A percentile compares a stretch with the other conserved stretches of the same genome.
Conservation (phyloP, 208 protist genomes). For the Leishmania amazonensis region DNA sequence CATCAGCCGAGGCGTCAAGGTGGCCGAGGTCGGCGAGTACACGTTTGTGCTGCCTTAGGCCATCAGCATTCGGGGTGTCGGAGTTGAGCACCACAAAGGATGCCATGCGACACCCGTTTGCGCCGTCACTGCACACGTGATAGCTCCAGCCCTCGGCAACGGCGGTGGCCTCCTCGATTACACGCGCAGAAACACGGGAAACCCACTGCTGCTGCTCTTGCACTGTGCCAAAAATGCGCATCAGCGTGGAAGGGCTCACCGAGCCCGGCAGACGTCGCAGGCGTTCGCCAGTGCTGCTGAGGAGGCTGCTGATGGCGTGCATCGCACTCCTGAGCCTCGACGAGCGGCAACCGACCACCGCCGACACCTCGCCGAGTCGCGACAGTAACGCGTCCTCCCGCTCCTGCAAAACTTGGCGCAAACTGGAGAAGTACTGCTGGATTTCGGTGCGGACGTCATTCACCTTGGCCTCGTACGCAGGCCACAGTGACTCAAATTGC, state of each 20-base stretch:
- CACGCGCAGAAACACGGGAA: conserved; percentile 1
- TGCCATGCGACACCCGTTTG: conserved; percentile 27
- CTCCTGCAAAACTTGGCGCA: conserved; percentile 42
- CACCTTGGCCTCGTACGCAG: conserved; percentile 32
- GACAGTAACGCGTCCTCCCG: conserved; percentile 44
- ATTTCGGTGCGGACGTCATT: conserved; percentile 35
- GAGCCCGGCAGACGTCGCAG: conserved; percentile 1
- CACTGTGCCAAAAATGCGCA: conserved; percentile 8
- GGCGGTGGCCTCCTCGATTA: conserved; percentile 19
- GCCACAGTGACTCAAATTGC: conserved; percentile 12
- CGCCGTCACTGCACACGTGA: conserved; percentile 15
- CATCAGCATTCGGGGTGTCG: conserved; percentile 25
- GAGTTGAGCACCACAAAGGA: conserved; percentile 38
- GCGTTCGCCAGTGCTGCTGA: background rate
- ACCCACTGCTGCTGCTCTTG: conserved; percentile 21
- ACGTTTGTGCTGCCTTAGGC: conserved; percentile 26
- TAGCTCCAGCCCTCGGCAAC: conserved; percentile 26
- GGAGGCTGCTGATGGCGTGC: conserved; percentile 12
- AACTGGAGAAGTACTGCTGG: conserved; percentile 30
- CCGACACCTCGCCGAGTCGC: conserved; percentile 13
- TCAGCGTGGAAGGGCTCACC: conserved; percentile 27
- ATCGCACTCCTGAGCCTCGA: conserved; percentile 7
- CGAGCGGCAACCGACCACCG: conserved; percentile 14
- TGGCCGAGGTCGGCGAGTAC: conserved; percentile 33
- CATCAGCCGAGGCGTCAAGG: conserved; percentile 17